Percentiles rank a stretch among this genome's conserved stretches.
Evolutionary conservation across 305 asterid genomes (phyloP).

Genomic region (Solanum aculeatissimum): DNA sequence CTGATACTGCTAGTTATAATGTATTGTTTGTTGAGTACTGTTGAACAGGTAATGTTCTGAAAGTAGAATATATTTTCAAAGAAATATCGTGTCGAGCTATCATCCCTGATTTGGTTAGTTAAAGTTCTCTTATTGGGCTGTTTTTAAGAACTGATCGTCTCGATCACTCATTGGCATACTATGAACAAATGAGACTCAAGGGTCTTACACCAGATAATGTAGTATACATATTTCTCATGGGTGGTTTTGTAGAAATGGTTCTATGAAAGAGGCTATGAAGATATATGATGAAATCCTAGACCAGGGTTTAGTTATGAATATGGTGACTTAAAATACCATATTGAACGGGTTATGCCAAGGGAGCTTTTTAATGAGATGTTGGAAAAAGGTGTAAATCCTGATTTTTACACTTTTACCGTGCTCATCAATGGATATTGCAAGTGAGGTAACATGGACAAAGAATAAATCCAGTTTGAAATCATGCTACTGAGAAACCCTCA

Average conservation of each 20-base stretch:
- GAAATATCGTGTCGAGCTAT: slow-evolving; percentile 35
- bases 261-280: slow-evolving; percentile 46
- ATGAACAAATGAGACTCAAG: slow-evolving; percentile 30
- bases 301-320: slow-evolving; percentile 51
- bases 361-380: slow-evolving; percentile 64
- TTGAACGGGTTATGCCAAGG: slow-evolving; percentile 58
- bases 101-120: slow-evolving; percentile 49
- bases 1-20: slow-evolving; percentile 52
- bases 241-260: slow-evolving; percentile 49
- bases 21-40: slow-evolving; percentile 48
- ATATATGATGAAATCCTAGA: slow-evolving; percentile 55
- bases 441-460: slow-evolving; percentile 37
- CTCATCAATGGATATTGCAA: slow-evolving; percentile 65
- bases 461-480: slow-evolving; percentile 25
- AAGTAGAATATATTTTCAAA: slow-evolving; percentile 34
- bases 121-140: slow-evolving; percentile 49
- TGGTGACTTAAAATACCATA: slow-evolving; percentile 54
- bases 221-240: slow-evolving; percentile 51
- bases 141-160: slow-evolving; percentile 49
- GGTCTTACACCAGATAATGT: slow-evolving; percentile 53
- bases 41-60: slow-evolving; percentile 26
- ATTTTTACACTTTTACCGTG: slow-evolving; percentile 55
- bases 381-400: slow-evolving; percentile 59
- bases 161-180: slow-evolving; percentile 30
- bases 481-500: slow-evolving; percentile 45